Evolutionary conservation across 257 asterid genomes (phyloP).

Genomic region (Echites panduratus): DNA sequence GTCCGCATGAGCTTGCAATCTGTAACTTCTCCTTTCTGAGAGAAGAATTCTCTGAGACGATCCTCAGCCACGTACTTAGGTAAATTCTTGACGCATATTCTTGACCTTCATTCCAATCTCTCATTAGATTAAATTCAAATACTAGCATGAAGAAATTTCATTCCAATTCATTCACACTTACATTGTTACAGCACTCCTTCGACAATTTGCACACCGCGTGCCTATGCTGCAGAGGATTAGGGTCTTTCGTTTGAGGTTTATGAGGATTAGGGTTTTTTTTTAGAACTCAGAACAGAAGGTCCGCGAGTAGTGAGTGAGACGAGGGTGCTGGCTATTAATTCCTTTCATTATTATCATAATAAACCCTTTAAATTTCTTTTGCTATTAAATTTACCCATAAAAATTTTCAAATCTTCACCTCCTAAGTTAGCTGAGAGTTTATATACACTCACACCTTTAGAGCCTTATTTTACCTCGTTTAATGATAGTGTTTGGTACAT

Average conservation of each 20-base stretch:
- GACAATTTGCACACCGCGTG: background rate
- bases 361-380: too few relatives aligned
- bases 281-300: too few relatives aligned
- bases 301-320: too few relatives aligned
- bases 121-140: background rate
- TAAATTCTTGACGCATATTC: constrained; percentile 79
- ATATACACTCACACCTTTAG: too few relatives aligned
- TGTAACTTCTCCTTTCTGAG: constrained; percentile 90
- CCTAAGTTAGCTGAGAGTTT: too few relatives aligned
- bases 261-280: too few relatives aligned
- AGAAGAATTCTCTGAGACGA: constrained; percentile 75
- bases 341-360: too few relatives aligned
- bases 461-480: too few relatives aligned
- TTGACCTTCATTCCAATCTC: constrained; percentile 45
- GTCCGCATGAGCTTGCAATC: constrained; percentile 93
- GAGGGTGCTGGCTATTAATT: too few relatives aligned
- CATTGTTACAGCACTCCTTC: background rate
- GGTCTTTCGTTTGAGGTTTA: background rate
- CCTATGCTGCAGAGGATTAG: background rate
- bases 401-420: too few relatives aligned
- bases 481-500: too few relatives aligned
- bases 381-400: too few relatives aligned
- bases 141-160: background rate
- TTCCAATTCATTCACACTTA: background rate
- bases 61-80: constrained; percentile 73